Evolutionary conservation across 192 early-diverging fungal species (phyloP).

Genomic region (Gaertneriomyces sp.): DNA sequence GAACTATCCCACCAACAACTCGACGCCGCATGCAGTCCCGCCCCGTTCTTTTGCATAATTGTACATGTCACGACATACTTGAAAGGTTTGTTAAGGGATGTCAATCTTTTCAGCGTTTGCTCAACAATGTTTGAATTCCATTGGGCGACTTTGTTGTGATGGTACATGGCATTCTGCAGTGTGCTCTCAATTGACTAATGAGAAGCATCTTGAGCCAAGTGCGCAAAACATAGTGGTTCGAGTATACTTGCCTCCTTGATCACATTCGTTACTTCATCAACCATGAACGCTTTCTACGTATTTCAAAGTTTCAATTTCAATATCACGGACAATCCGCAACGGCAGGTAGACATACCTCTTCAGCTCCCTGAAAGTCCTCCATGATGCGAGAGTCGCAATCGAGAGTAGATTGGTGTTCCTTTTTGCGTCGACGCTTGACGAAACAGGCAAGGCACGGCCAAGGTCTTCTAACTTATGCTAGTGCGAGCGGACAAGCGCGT

Average conservation of each 20-base stretch:
- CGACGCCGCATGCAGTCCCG: constrained; percentile 70
- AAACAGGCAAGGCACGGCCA: too few species aligned
- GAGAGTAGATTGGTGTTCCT: too few species aligned
- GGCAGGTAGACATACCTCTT: constrained; percentile 26
- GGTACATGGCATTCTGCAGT: constrained; percentile 65
- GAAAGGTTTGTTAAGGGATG: constrained; percentile 66
- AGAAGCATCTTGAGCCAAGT: neutral
- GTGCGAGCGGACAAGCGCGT: too few species aligned
- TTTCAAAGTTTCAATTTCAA: neutral
- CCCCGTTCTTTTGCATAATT: constrained; percentile 80
- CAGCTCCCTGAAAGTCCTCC: constrained; percentile 43
- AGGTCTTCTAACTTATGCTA: too few species aligned
- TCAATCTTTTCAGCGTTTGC: constrained; percentile 60
- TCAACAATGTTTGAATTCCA: constrained; percentile 76
- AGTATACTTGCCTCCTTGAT: constrained; percentile 57
- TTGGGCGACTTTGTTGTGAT: constrained; percentile 68
- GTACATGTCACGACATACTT: constrained; percentile 80
- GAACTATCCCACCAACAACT: constrained; percentile 74
- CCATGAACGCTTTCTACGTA: constrained; percentile 56
- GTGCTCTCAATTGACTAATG: constrained; percentile 60
- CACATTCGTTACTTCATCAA: constrained; percentile 60
- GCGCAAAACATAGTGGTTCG: neutral
- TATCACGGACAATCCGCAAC: neutral
- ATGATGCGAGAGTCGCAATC: constrained; percentile 8
- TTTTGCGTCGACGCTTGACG: too few species aligned